A percentile compares a stretch with the other conserved stretches of the same genome.
phyloP scores from a whole-genome alignment of 2,329 filamentous ascomycete species.

The Septoria petroselini region DNA sequence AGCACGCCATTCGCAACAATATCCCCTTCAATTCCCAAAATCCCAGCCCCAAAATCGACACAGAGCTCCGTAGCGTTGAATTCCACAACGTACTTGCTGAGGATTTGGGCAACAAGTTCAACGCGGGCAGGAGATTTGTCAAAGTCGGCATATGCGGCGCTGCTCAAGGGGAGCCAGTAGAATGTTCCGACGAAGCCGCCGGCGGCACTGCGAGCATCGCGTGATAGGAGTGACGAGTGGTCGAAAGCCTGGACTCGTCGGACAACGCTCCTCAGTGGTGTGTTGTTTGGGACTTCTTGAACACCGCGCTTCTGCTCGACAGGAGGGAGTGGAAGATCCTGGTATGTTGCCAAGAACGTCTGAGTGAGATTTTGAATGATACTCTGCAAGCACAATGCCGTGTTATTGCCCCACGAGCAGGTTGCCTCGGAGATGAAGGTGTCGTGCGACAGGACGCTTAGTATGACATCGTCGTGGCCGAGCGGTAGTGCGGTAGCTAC shows the following conservation, averaged over 20 bases:
- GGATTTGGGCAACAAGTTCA: background rate
- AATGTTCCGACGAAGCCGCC: constrained; percentile 1
- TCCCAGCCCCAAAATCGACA: constrained; percentile 1
- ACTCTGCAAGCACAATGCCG: background rate
- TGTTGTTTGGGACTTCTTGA: background rate
- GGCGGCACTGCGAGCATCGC: background rate
- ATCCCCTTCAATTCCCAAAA: background rate
- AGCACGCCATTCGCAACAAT: constrained; percentile 1
- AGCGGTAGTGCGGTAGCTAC: background rate
- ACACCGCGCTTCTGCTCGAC: background rate
- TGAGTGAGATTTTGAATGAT: constrained; percentile 1
- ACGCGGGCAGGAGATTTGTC: background rate
- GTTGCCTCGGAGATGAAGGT: background rate
- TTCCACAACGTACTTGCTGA: background rate
- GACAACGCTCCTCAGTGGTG: too few species aligned
- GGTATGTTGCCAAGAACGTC: background rate
- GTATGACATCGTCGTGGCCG: background rate
- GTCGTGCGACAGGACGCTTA: constrained; percentile 3
- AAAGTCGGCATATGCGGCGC: background rate
- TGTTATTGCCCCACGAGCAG: constrained; percentile 1
- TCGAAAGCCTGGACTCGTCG: background rate
- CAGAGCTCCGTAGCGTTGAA: constrained; percentile 3
- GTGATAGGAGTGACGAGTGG: background rate
- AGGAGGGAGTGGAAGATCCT: background rate
- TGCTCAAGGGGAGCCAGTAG: background rate